phyloP scores from a whole-genome alignment of 164 flowering plant species.

The Stephania japonica region DNA sequence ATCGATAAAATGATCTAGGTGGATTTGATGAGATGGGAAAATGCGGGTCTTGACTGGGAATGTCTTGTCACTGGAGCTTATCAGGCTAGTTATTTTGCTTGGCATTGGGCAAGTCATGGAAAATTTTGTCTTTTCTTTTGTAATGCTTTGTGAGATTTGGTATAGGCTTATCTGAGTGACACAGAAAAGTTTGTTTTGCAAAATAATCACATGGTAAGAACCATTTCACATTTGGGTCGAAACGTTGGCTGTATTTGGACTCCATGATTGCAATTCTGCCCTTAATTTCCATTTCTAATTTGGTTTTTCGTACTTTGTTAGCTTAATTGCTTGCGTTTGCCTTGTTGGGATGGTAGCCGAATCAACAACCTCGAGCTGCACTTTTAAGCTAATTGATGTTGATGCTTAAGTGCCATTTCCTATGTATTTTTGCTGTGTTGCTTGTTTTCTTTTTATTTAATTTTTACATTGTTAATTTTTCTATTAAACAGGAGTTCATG shows the following conservation, averaged over 20 bases:
- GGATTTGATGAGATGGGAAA: not conserved
- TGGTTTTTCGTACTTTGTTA: not conserved
- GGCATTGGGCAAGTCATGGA: not conserved
- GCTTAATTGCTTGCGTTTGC: not conserved
- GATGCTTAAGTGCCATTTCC: not conserved
- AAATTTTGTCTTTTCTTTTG: not conserved
- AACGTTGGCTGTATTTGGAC: too few relatives aligned
- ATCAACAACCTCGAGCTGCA: not conserved
- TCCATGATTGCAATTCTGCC: too few relatives aligned
- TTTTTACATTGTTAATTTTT: not conserved
- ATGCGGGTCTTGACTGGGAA: not conserved
- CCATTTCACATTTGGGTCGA: too few relatives aligned
- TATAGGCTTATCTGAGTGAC: not conserved
- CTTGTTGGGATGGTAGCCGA: not conserved
- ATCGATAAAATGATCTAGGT: too few relatives aligned
- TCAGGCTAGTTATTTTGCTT: not conserved
- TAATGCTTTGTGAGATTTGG: too few relatives aligned
- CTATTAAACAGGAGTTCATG: slow-evolving; percentile 26
- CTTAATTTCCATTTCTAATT: too few relatives aligned
- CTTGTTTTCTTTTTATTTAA: not conserved
- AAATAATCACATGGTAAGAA: too few relatives aligned
- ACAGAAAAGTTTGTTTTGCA: not conserved
- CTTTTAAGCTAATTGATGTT: not conserved
- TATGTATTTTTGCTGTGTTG: not conserved
- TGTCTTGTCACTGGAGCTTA: not conserved